phyloP scores from a whole-genome alignment of 1,284 basidiomycete genomes.

The Fereydounia khargensis region DNA sequence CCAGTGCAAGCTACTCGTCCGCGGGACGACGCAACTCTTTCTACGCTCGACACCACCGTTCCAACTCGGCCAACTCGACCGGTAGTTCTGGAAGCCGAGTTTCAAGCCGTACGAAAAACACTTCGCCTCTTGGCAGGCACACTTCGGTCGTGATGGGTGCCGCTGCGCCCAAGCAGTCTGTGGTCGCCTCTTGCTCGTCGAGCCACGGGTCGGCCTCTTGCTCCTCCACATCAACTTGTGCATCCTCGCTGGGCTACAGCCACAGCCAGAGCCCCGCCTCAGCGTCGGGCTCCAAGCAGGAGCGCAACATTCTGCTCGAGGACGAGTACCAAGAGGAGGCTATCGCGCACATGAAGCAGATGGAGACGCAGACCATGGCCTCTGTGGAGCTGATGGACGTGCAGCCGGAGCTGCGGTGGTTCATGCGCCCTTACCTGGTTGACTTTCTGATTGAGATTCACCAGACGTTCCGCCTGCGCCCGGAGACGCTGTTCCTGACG shows the following conservation, averaged over 20 bases:
- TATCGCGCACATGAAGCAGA: constrained; percentile 85
- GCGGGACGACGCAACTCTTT: constrained; percentile 18
- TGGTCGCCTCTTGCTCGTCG: too few relatives aligned
- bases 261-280: constrained; percentile 17
- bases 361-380: constrained; percentile 88
- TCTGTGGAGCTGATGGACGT: constrained; percentile 93
- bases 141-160: too few relatives aligned
- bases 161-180: too few relatives aligned
- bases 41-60: constrained; percentile 13
- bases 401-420: constrained; percentile 83
- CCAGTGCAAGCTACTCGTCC: constrained; percentile 11
- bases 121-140: constrained; percentile 24
- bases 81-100: constrained; percentile 9
- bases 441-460: constrained; percentile 99
- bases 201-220: too few relatives aligned
- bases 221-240: constrained; percentile 13
- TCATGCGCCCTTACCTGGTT: constrained; percentile 96
- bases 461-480: constrained; percentile 81
- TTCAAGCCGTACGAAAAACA: constrained; percentile 23
- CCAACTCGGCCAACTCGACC: constrained; percentile 20
- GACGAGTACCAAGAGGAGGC: constrained; percentile 95
- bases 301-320: constrained; percentile 62
- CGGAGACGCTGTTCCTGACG: constrained; percentile 96
- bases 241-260: constrained; percentile 12
- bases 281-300: constrained; percentile 9